A percentile compares a stretch with the other conserved stretches of the same genome.
Conservation (phyloP, 768 basidiomycete species). For the Lepiota subincarnata region DNA sequence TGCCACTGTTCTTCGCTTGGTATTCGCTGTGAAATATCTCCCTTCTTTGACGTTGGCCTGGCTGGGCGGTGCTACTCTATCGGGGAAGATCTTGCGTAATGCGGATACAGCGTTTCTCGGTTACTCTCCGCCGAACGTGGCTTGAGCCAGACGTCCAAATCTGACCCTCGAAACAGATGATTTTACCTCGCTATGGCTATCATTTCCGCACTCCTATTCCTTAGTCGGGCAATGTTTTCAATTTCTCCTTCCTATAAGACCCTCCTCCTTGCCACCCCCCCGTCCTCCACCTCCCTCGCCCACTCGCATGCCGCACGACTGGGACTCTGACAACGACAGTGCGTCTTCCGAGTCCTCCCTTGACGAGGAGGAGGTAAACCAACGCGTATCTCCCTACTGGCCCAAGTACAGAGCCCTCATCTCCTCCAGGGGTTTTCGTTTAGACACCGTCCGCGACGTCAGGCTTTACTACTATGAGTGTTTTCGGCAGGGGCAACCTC, state of each 20-base stretch:
- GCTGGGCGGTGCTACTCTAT: conserved; percentile 28
- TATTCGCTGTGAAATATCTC: conserved; percentile 29
- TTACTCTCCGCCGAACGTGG: conserved; percentile 29
- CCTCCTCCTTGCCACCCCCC: conserved; percentile 16
- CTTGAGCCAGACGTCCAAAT: conserved; percentile 28
- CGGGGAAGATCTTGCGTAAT: conserved; percentile 31
- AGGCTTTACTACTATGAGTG: conserved; percentile 45
- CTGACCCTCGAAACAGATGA: conserved; percentile 23
- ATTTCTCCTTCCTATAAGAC: conserved; percentile 9
- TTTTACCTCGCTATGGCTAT: conserved; percentile 27
- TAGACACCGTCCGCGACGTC: conserved; percentile 69
- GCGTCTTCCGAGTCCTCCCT: conserved; percentile 46
- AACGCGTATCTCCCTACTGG: conserved; percentile 62
- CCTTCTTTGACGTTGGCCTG: conserved; percentile 19
- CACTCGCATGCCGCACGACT: conserved; percentile 17
- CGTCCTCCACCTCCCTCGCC: conserved; percentile 4
- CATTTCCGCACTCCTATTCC: conserved; percentile 23
- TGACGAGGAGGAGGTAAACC: conserved; percentile 57
- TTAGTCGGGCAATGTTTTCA: conserved; percentile 13
- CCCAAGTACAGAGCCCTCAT: conserved; percentile 46
- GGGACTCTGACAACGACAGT: conserved; percentile 22
- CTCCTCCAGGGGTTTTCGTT: conserved; percentile 48
- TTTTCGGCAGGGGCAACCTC: conserved; percentile 16
- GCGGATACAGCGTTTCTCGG: conserved; percentile 18
- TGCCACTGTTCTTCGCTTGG: conserved; percentile 13